Evolutionary conservation across 345 rosid genomes (phyloP).

Genomic region (Eucalyptus leucophloia): DNA sequence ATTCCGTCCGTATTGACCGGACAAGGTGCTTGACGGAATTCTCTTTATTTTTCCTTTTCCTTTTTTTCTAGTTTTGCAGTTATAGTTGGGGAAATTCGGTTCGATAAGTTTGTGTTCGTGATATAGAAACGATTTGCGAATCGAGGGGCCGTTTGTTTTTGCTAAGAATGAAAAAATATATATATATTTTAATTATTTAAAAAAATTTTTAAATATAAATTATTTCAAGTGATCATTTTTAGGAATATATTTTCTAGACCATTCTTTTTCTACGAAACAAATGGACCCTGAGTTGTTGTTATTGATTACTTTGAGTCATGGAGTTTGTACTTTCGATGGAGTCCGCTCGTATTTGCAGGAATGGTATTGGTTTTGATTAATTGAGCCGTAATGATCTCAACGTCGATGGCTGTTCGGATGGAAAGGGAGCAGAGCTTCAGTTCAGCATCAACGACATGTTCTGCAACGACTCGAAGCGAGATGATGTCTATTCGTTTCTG

Average conservation of each 20-base stretch:
- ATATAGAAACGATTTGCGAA: background rate
- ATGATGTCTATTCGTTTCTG: conserved; percentile 53
- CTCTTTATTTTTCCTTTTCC: background rate
- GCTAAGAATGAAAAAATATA: too few species aligned
- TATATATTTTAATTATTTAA: too few species aligned
- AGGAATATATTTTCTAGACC: accelerated
- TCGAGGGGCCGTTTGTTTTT: accelerated
- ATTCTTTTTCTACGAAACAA: accelerated
- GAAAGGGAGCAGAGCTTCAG: conserved; percentile 49
- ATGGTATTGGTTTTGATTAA: background rate
- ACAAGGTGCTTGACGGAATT: conserved; percentile 23
- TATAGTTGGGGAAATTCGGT: background rate
- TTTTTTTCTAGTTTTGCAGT: background rate
- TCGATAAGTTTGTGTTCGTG: background rate
- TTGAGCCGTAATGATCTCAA: background rate
- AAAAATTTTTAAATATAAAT: too few species aligned
- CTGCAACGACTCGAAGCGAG: conserved; percentile 43
- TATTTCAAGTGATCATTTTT: too few species aligned
- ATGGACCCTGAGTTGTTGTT: accelerated
- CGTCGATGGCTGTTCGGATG: conserved; percentile 20
- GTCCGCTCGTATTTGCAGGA: background rate
- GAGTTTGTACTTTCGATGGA: background rate
- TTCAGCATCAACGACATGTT: conserved; percentile 62
- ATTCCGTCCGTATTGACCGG: conserved; percentile 32
- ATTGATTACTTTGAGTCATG: accelerated